These are phyloP conservation scores for Pichia eremophila DNA, from an alignment of 805 yeast species.

Conservation along the genomic window DNA sequence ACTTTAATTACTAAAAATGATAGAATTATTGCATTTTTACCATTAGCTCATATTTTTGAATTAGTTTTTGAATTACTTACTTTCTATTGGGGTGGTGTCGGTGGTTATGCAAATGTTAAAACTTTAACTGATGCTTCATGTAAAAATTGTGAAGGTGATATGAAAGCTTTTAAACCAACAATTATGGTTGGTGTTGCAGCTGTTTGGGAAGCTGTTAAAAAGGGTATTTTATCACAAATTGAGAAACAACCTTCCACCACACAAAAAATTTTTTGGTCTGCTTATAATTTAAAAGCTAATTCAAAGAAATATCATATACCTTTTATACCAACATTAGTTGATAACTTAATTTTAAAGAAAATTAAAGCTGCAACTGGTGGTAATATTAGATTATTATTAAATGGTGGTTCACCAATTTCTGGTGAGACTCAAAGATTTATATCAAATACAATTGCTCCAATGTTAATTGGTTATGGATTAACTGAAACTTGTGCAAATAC, in stretches of 20 bases:
- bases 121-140: slow-evolving; percentile 78
- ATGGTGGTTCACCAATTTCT: slow-evolving; percentile 91
- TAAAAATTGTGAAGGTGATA: slow-evolving; percentile 81
- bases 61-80: slow-evolving; percentile 71
- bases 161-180: slow-evolving; percentile 80
- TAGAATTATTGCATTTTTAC: slow-evolving; percentile 78
- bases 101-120: slow-evolving; percentile 90
- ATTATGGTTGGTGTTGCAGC: slow-evolving; percentile 98
- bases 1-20: slow-evolving; percentile 46
- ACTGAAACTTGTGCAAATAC: slow-evolving; percentile 95
- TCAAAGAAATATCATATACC: slow-evolving; percentile 64
- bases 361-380: slow-evolving; percentile 96
- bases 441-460: slow-evolving; percentile 65
- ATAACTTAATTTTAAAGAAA: slow-evolving; percentile 70
- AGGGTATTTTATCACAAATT: slow-evolving; percentile 79
- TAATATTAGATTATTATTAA: slow-evolving; percentile 55
- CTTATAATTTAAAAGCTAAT: slow-evolving; percentile 63
- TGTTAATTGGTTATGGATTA: slow-evolving; percentile 91
- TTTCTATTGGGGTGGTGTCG: slow-evolving; percentile 81
- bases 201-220: slow-evolving; percentile 92
- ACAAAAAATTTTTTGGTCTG: slow-evolving; percentile 85
- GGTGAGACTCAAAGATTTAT: slow-evolving; percentile 75
- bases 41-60: slow-evolving; percentile 95
- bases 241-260: slow-evolving; percentile 50
- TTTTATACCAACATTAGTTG: slow-evolving; percentile 63